A percentile compares a stretch with the other conserved stretches of the same genome.
phyloP scores from a whole-genome alignment of 805 yeast species.

The Candida pseudoglaebosa region DNA sequence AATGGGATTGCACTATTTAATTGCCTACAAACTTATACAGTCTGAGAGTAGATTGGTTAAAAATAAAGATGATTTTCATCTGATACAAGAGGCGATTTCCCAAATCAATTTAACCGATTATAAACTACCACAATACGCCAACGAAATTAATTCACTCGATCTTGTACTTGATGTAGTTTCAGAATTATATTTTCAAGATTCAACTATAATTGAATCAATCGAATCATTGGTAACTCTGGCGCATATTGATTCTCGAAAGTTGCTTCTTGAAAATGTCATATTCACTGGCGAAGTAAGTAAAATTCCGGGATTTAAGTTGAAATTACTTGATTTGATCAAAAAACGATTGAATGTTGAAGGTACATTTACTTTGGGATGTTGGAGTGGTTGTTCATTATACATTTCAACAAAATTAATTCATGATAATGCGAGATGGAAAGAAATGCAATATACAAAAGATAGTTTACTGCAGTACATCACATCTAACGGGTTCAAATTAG shows the following conservation, averaged over 20 bases:
- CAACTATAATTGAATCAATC: slow-evolving; percentile 6
- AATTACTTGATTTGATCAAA: slow-evolving; percentile 13
- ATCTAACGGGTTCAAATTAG: slow-evolving; percentile 1
- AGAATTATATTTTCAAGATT: slow-evolving; percentile 6
- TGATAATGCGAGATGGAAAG: slow-evolving; percentile 15
- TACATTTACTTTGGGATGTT: slow-evolving; percentile 22
- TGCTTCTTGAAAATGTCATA: slow-evolving; percentile 17
- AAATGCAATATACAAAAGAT: slow-evolving; percentile 17
- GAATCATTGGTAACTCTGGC: slow-evolving; percentile 8
- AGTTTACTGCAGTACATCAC: neutral
- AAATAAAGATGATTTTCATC: slow-evolving; percentile 8
- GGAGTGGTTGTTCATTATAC: slow-evolving; percentile 32
- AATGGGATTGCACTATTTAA: neutral
- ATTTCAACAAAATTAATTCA: slow-evolving; percentile 17
- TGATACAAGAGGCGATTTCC: slow-evolving; percentile 8
- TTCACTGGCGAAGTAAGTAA: slow-evolving; percentile 21
- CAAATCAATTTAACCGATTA: neutral
- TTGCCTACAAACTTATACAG: neutral
- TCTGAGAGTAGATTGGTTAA: neutral
- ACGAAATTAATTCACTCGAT: neutral
- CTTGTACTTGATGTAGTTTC: slow-evolving; percentile 12
- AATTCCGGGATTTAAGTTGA: slow-evolving; percentile 21
- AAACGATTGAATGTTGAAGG: slow-evolving; percentile 6
- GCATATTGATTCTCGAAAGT: slow-evolving; percentile 17
- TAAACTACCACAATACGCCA: neutral